Base-by-base conservation (phyloP, 2,329 filamentous ascomycete genomes). In the Aspergillus tamarii region DNA sequence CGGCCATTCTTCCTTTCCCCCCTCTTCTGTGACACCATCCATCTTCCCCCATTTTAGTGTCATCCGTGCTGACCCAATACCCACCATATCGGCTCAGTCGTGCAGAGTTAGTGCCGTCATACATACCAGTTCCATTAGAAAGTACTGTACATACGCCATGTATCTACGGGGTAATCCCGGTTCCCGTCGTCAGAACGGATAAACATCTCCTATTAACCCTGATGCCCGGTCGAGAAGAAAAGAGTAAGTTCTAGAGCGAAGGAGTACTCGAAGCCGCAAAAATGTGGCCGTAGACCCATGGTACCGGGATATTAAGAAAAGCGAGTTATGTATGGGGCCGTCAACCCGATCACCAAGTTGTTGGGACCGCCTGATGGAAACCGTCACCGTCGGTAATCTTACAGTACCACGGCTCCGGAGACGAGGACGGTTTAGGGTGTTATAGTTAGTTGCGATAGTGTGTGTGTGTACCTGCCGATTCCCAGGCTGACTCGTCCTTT, bases 41-140 rank as follows among this genome's bases (percentile, higher is more conserved):
- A 32, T 7, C 30, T n/a, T 21, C n/a, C 32, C 57, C 57, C 60
- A 59, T 59, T 65, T 62, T 65, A 23, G 52, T 26, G 43, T 48
- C 56, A 57, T 63, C 60, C 48, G 59, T 36, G 55, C 59, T 58
- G 59, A 57, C 61, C 66, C 67, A 66, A 64, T 61, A 66, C 60
- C 67, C 69, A 70, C 66, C 65, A 52, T 65, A 66, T 63, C 58
- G 69, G 67, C 65, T 66, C 64, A 55, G 60, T 66, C 58, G 63
- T 60, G 66, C 64, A 57, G 62, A 30, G 32, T 62, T 57, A 62
- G 59, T 61, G 57, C 6, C 43, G 32, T 59, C n/a, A n/a, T 45
- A 59, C 62, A 53, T 32, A 60, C 52, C 32, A 26, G 41, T 19
- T 39, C 19, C 9, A n/a, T 41, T 12, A 32, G 50, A 60, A 26